A percentile compares a stretch with the other conserved stretches of the same genome.
Conservation (phyloP, 148 eudicot genomes). For the Silene latifolia region DNA sequence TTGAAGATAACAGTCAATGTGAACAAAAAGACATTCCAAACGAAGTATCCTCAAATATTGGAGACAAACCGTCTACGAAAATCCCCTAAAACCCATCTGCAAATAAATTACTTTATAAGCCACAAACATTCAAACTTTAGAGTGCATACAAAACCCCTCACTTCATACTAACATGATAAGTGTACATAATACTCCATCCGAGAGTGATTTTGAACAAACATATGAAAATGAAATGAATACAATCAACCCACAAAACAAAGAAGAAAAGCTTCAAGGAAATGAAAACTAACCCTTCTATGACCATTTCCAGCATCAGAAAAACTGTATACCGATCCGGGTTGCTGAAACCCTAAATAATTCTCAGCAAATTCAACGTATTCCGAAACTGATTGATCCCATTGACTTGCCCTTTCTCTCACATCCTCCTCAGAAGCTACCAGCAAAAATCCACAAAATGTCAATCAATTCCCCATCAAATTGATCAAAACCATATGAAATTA, state of each 20-base stretch:
- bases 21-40: not conserved
- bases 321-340: slow-evolving; percentile 67
- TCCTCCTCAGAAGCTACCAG: slow-evolving; percentile 70
- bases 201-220: not conserved
- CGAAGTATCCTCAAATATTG: not conserved
- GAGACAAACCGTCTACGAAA: not conserved
- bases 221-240: not conserved
- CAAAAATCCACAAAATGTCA: not conserved
- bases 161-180: not conserved
- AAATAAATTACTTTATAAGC: not conserved
- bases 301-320: slow-evolving; percentile 72
- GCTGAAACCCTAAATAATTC: slow-evolving; percentile 77
- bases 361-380: slow-evolving; percentile 80
- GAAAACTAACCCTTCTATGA: slow-evolving; percentile 48
- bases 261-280: not conserved
- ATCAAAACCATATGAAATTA: not conserved
- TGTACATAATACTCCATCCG: not conserved
- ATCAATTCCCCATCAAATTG: not conserved
- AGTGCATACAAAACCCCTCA: not conserved
- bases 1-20: not conserved
- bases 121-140: not conserved
- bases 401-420: slow-evolving; percentile 75
- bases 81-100: not conserved
- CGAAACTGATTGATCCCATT: slow-evolving; percentile 80
- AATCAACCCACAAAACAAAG: not conserved